Evolutionary conservation across 2,329 filamentous ascomycete genomes (phyloP).

Genomic region (Verticillium nubilum): DNA sequence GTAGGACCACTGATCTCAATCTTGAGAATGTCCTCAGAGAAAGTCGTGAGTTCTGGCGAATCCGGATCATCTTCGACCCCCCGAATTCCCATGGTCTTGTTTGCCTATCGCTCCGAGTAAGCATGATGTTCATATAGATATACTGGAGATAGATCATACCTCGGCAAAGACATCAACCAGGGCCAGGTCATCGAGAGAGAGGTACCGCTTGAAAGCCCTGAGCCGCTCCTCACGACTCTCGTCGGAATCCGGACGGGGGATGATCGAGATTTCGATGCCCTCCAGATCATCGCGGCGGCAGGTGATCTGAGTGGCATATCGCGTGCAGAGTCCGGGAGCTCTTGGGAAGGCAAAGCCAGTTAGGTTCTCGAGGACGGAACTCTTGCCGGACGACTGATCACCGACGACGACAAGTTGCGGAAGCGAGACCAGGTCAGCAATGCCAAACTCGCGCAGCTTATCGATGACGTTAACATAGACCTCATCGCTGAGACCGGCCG

Average conservation of each 20-base stretch:
- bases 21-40: slow-evolving; percentile 40
- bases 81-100: slow-evolving; percentile 37
- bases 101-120: slow-evolving; percentile 24
- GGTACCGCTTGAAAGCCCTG: slow-evolving; percentile 19
- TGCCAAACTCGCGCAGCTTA: slow-evolving; percentile 32
- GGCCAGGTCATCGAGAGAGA: slow-evolving; percentile 17
- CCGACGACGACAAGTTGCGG: slow-evolving; percentile 74
- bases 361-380: slow-evolving; percentile 69
- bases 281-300: slow-evolving; percentile 28
- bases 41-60: slow-evolving; percentile 19
- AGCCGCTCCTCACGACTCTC: slow-evolving; percentile 9
- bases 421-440: slow-evolving; percentile 27
- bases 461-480: slow-evolving; percentile 22
- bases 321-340: slow-evolving; percentile 37
- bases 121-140: background rate
- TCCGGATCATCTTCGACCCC: slow-evolving; percentile 5
- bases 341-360: slow-evolving; percentile 44
- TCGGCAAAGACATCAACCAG: slow-evolving; percentile 34
- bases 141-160: slow-evolving; percentile 16
- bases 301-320: slow-evolving; percentile 43
- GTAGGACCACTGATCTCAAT: slow-evolving; percentile 39
- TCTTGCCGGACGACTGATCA: slow-evolving; percentile 82
- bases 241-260: slow-evolving; percentile 19
- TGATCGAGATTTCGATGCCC: slow-evolving; percentile 37
- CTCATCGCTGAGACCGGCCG: slow-evolving; percentile 1